A percentile compares a stretch with the other conserved stretches of the same genome.
phyloP scores from a whole-genome alignment of 345 rosid species.

The Eucalyptus leucophloia region DNA sequence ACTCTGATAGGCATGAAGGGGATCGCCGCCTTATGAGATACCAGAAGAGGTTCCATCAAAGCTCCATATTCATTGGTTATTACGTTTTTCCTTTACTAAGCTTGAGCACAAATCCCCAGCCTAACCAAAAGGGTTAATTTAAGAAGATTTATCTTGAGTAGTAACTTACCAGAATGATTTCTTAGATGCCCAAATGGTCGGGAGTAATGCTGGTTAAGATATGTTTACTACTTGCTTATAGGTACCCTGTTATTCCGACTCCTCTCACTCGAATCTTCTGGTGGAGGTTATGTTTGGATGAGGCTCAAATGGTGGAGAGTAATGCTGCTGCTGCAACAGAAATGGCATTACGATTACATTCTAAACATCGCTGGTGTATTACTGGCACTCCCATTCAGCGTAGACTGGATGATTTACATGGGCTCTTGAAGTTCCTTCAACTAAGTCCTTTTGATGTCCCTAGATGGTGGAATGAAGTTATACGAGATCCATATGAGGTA shows the following conservation, averaged over 20 bases:
- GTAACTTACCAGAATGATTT: neutral
- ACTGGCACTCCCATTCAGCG: slow-evolving; percentile 97
- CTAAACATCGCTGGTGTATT: slow-evolving; percentile 88
- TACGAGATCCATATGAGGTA: slow-evolving; percentile 91
- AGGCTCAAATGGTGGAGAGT: slow-evolving; percentile 99
- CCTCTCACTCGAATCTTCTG: slow-evolving; percentile 82
- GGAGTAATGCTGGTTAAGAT: neutral
- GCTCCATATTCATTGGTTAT: neutral
- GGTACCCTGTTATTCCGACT: slow-evolving; percentile 96
- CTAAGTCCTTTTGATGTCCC: slow-evolving; percentile 66
- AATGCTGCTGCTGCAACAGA: slow-evolving; percentile 90
- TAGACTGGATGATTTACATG: slow-evolving; percentile 88
- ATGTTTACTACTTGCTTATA: slow-evolving; percentile 1
- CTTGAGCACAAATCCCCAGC: neutral
- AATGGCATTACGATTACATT: slow-evolving; percentile 79
- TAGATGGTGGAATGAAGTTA: slow-evolving; percentile 90
- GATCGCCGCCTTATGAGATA: slow-evolving; percentile 82
- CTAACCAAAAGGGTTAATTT: neutral
- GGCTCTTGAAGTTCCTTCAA: slow-evolving; percentile 75
- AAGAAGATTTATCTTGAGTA: neutral
- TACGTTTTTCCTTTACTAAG: neutral
- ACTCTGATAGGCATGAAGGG: slow-evolving; percentile 88
- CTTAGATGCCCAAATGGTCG: neutral
- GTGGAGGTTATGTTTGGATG: slow-evolving; percentile 99
- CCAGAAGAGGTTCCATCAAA: slow-evolving; percentile 59